Conservation (phyloP, 2,329 filamentous ascomycete species). For the Ophiostoma novo-ulmi region DNA sequence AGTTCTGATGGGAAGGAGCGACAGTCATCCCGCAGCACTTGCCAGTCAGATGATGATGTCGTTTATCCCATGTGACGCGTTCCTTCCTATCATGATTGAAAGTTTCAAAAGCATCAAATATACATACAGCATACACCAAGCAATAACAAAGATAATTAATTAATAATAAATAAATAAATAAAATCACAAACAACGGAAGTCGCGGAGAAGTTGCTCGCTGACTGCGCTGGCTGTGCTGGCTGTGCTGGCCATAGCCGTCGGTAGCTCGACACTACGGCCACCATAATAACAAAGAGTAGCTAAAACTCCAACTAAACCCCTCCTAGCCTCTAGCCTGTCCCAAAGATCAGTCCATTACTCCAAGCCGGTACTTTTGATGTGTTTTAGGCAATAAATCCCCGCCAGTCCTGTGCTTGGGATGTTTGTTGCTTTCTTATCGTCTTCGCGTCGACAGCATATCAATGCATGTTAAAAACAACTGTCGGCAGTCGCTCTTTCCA, state of each 20-base stretch:
- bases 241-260: not conserved
- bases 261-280: not conserved
- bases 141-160: too few species aligned
- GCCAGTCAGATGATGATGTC: not conserved
- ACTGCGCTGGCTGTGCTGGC: not conserved
- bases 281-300: not conserved
- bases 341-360: not conserved
- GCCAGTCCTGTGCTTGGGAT: not conserved
- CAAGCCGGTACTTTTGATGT: slow-evolving; percentile 2
- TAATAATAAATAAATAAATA: not conserved
- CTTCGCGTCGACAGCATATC: not conserved
- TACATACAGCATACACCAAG: too few species aligned
- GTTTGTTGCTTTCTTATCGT: not conserved
- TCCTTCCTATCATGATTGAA: not conserved
- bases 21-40: slow-evolving; percentile 6
- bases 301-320: not conserved
- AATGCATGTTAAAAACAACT: not conserved
- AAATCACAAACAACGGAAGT: not conserved
- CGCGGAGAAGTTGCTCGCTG: not conserved
- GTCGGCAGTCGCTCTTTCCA: not conserved
- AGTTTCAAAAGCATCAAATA: not conserved
- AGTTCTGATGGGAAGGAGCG: not conserved
- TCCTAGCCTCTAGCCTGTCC: not conserved
- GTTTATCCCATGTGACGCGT: not conserved
- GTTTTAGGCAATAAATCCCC: not conserved